phyloP scores from a whole-genome alignment of 1,139 yeast genomes.

The Zygosaccharomyces sapae region DNA sequence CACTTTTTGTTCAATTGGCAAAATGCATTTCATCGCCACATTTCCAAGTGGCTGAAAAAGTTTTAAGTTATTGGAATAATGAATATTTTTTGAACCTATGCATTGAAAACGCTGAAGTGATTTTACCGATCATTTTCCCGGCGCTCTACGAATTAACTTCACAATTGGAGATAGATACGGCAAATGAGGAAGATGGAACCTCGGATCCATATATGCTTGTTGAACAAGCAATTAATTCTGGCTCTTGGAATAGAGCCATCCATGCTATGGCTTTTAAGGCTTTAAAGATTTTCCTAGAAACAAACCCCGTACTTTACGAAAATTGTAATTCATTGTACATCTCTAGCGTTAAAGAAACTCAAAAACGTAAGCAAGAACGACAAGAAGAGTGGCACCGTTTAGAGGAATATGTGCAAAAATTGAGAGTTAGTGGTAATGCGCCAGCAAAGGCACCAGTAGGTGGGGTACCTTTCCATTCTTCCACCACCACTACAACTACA shows the following conservation, averaged over 20 bases:
- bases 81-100: slow-evolving; percentile 88
- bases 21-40: slow-evolving; percentile 94
- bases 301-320: slow-evolving; percentile 88
- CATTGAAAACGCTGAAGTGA: slow-evolving; percentile 87
- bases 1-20: slow-evolving; percentile 87
- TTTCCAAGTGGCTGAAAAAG: slow-evolving; percentile 96
- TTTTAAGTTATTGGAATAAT: slow-evolving; percentile 89
- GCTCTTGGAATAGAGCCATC: slow-evolving; percentile 84
- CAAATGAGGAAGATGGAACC: slow-evolving; percentile 38
- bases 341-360: slow-evolving; percentile 35
- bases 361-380: slow-evolving; percentile 43
- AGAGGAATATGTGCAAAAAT: slow-evolving; percentile 53
- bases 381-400: slow-evolving; percentile 72
- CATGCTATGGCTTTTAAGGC: slow-evolving; percentile 90
- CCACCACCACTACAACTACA: not conserved
- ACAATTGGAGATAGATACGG: slow-evolving; percentile 41
- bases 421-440: slow-evolving; percentile 32
- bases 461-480: not conserved
- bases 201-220: slow-evolving; percentile 37
- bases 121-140: slow-evolving; percentile 87
- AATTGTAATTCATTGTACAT: slow-evolving; percentile 86
- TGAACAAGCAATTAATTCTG: slow-evolving; percentile 39
- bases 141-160: slow-evolving; percentile 79
- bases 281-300: slow-evolving; percentile 86
- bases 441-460: not conserved